Conservation (phyloP, 257 asterid species). For the Euphrasia confusa region DNA sequence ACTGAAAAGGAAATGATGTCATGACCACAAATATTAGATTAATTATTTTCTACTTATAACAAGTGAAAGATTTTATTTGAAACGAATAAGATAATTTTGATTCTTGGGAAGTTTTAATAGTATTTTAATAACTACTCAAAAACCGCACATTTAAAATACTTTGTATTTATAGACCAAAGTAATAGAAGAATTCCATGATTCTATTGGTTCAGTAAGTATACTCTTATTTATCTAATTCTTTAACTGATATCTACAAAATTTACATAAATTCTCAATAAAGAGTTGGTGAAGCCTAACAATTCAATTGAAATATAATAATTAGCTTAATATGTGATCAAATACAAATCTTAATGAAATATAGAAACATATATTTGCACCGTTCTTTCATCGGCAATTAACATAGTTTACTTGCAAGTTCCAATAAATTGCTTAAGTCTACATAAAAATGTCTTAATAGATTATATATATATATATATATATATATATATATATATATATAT, state of each 20-base stretch:
- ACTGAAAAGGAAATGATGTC: slow-evolving; percentile 46
- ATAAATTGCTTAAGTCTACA: not conserved
- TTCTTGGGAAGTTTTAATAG: not conserved
- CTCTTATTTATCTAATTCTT: too few species aligned
- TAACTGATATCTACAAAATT: too few species aligned
- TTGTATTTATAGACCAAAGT: not conserved
- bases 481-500: too few species aligned
- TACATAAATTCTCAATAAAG: too few species aligned
- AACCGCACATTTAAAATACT: not conserved
- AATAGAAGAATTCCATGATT: too few species aligned
- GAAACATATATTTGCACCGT: not conserved
- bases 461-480: too few species aligned
- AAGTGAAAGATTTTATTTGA: too few species aligned
- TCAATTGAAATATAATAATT: not conserved
- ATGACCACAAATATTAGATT: slow-evolving; percentile 16
- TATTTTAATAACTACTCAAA: not conserved
- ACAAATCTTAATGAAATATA: not conserved
- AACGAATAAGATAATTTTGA: too few species aligned
- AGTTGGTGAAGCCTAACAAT: too few species aligned
- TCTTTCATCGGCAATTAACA: slow-evolving; percentile 5
- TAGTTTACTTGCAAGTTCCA: not conserved
- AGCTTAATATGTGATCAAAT: not conserved
- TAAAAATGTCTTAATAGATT: too few species aligned
- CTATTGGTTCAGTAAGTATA: too few species aligned
- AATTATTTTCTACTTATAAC: too few species aligned